These are phyloP conservation scores for Cryphonectria nitschkei DNA, from an alignment of 2,329 filamentous ascomycete species.

Conservation along the genomic window DNA sequence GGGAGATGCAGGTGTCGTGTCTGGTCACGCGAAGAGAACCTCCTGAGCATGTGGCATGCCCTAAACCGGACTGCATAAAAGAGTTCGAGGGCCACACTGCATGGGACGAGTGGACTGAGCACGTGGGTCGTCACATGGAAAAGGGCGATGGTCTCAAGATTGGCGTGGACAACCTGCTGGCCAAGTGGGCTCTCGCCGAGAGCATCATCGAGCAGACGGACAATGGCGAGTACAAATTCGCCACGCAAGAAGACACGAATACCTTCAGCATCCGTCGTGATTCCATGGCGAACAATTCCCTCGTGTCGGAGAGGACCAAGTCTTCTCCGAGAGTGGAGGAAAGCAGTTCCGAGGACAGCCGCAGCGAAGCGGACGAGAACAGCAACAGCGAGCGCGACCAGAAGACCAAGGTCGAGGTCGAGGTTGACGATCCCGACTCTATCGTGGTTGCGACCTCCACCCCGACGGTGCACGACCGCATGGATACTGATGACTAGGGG, in stretches of 20 bases:
- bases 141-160: constrained; percentile 63
- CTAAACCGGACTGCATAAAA: constrained; percentile 70
- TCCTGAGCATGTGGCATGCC: constrained; percentile 73
- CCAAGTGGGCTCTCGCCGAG: constrained; percentile 66
- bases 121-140: constrained; percentile 89
- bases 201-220: constrained; percentile 63
- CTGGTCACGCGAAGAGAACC: constrained; percentile 69
- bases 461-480: constrained; percentile 36
- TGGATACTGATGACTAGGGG: constrained; percentile 40
- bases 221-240: constrained; percentile 61
- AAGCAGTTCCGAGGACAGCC: constrained; percentile 34
- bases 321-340: constrained; percentile 16
- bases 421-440: constrained; percentile 36
- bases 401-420: constrained; percentile 26
- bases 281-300: constrained; percentile 29
- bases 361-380: constrained; percentile 14
- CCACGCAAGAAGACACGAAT: constrained; percentile 44
- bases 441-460: constrained; percentile 41
- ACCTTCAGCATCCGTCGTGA: constrained; percentile 30
- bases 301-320: constrained; percentile 25
- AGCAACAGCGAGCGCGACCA: background rate
- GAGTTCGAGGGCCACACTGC: constrained; percentile 72
- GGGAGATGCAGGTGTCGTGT: constrained; percentile 75
- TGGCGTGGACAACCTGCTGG: constrained; percentile 60
- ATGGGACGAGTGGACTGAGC: constrained; percentile 93